phyloP scores from a whole-genome alignment of 2,329 filamentous ascomycete species.

The Nothophoma quercina region DNA sequence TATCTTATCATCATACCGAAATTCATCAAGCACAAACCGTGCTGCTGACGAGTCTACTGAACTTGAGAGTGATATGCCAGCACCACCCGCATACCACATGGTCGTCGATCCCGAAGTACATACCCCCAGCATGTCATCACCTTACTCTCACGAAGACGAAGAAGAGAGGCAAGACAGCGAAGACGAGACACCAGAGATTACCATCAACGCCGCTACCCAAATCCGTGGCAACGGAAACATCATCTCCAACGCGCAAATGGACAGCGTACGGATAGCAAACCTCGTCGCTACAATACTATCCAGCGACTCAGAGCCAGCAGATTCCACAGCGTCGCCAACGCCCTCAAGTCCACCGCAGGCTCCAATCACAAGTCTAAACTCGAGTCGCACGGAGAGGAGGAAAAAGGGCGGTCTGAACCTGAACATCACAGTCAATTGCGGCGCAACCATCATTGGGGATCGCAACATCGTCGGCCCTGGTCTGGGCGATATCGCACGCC shows the following conservation, averaged over 20 bases:
- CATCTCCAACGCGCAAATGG: conserved; percentile 43
- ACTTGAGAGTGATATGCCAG: conserved; percentile 26
- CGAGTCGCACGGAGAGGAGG: conserved; percentile 12
- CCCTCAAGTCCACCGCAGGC: conserved; percentile 9
- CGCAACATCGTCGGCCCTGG: conserved; percentile 47
- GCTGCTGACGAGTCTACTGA: neutral
- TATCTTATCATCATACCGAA: conserved; percentile 13
- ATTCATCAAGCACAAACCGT: conserved; percentile 3
- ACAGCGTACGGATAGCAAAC: conserved; percentile 38
- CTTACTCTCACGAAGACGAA: conserved; percentile 30
- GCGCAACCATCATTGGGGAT: conserved; percentile 45
- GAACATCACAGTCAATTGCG: conserved; percentile 46
- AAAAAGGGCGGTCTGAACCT: conserved; percentile 27
- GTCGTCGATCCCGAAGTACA: conserved; percentile 33
- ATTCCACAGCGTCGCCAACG: neutral
- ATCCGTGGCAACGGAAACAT: conserved; percentile 46
- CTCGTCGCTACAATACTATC: conserved; percentile 34
- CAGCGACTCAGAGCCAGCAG: conserved; percentile 16
- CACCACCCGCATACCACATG: conserved; percentile 42
- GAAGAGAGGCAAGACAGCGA: conserved; percentile 25
- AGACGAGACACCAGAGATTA: conserved; percentile 39
- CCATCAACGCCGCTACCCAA: conserved; percentile 45
- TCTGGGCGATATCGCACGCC: conserved; percentile 43
- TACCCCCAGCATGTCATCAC: conserved; percentile 28
- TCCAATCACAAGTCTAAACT: conserved; percentile 8